phyloP scores from a whole-genome alignment of 2,329 filamentous ascomycete genomes.

The Paraconiothyrium sp. region DNA sequence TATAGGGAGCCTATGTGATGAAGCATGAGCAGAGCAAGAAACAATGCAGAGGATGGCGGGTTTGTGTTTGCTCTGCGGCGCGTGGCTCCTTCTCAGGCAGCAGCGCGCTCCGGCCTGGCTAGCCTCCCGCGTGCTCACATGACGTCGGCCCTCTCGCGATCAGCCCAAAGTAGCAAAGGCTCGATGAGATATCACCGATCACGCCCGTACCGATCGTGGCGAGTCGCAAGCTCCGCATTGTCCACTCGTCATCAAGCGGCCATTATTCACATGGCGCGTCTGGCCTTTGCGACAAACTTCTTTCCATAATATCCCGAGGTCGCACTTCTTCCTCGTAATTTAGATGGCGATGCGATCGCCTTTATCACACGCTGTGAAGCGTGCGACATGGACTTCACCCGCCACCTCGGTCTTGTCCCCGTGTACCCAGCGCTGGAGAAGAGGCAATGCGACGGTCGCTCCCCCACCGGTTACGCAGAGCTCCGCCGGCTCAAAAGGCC shows the following conservation, averaged over 20 bases:
- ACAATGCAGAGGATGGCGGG: slow-evolving; percentile 11
- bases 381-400: slow-evolving; percentile 39
- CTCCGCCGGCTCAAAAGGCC: slow-evolving; percentile 74
- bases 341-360: slow-evolving; percentile 52
- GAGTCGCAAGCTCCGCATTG: slow-evolving; percentile 31
- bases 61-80: slow-evolving; percentile 17
- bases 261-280: slow-evolving; percentile 28
- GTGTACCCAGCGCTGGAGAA: slow-evolving; percentile 48
- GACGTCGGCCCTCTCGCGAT: slow-evolving; percentile 1
- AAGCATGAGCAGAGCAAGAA: neutral
- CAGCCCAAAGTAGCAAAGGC: neutral
- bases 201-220: slow-evolving; percentile 33
- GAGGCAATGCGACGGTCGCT: slow-evolving; percentile 57
- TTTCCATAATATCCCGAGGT: slow-evolving; percentile 20
- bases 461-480: slow-evolving; percentile 82
- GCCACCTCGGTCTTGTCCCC: slow-evolving; percentile 40
- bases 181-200: too few species aligned
- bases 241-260: slow-evolving; percentile 29
- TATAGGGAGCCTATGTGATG: neutral
- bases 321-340: slow-evolving; percentile 40
- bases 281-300: slow-evolving; percentile 25
- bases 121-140: slow-evolving; percentile 14
- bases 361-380: slow-evolving; percentile 44
- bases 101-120: slow-evolving; percentile 25
- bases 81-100: slow-evolving; percentile 28